These are phyloP conservation scores for Hymenoscyphus fructigenus DNA, from an alignment of 2,329 filamentous ascomycete genomes.

Conservation along the genomic window DNA sequence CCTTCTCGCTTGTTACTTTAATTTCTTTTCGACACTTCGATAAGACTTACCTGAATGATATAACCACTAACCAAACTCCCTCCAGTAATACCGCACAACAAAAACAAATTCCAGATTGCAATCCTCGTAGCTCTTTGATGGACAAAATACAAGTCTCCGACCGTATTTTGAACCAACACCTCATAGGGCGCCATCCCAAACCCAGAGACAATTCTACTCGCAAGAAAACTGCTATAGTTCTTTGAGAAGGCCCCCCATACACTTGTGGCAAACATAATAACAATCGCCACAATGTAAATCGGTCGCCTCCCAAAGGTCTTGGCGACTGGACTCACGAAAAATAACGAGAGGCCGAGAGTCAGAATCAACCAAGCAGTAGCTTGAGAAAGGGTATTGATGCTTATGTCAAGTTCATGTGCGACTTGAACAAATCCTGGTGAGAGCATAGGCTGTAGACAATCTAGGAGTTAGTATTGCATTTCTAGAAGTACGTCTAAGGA, in stretches of 20 bases:
- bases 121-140: slow-evolving; percentile 43
- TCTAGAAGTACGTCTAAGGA: too few species aligned
- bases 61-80: slow-evolving; percentile 41
- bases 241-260: slow-evolving; percentile 48
- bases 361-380: slow-evolving; percentile 50
- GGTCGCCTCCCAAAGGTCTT: slow-evolving; percentile 51
- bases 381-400: slow-evolving; percentile 45
- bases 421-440: slow-evolving; percentile 50
- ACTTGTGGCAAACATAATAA: slow-evolving; percentile 47
- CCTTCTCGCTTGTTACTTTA: slow-evolving; percentile 20
- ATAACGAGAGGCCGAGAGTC: slow-evolving; percentile 47
- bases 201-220: slow-evolving; percentile 46
- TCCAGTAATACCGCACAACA: slow-evolving; percentile 41
- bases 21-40: neutral
- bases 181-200: slow-evolving; percentile 53
- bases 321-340: slow-evolving; percentile 52
- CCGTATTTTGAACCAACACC: slow-evolving; percentile 52
- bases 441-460: slow-evolving; percentile 52
- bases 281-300: slow-evolving; percentile 47
- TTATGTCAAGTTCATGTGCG: slow-evolving; percentile 43
- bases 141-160: slow-evolving; percentile 46
- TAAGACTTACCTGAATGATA: slow-evolving; percentile 34
- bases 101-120: slow-evolving; percentile 41
- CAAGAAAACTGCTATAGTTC: slow-evolving; percentile 47
- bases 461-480: too few species aligned